Percentiles rank a stretch among this genome's conserved stretches.
Conservation (phyloP, 2,329 filamentous ascomycete species). For the Ophiostoma australiae region DNA sequence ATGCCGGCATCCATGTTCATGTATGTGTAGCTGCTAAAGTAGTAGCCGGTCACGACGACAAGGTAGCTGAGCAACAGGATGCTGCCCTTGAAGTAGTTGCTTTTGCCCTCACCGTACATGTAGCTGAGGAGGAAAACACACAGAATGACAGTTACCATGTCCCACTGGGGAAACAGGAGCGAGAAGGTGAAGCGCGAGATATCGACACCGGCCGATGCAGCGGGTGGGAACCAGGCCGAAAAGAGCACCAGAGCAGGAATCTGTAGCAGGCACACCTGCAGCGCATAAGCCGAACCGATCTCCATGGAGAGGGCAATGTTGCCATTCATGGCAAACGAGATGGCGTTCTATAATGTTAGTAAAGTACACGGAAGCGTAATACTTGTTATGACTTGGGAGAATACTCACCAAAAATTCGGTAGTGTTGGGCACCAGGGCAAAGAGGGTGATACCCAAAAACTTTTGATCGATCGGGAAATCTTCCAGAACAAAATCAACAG, state of each 20-base stretch:
- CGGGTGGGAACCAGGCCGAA: conserved; percentile 61
- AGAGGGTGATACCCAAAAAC: conserved; percentile 92
- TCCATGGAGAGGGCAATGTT: conserved; percentile 99
- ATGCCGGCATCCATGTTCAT: conserved; percentile 38
- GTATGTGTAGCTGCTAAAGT: conserved; percentile 61
- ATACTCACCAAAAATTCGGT: conserved; percentile 71
- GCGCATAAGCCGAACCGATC: conserved; percentile 92
- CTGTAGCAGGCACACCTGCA: conserved; percentile 93
- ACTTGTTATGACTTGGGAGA: neutral
- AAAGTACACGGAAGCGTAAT: neutral
- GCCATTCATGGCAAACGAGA: conserved; percentile 98
- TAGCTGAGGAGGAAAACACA: conserved; percentile 96
- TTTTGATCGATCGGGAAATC: conserved; percentile 93
- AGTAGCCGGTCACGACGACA: conserved; percentile 88
- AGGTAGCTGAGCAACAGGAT: conserved; percentile 90
- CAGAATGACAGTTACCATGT: conserved; percentile 94
- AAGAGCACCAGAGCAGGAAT: conserved; percentile 90
- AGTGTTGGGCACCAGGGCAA: conserved; percentile 94
- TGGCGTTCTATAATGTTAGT: conserved; percentile 65
- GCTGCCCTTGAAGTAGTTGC: conserved; percentile 99
- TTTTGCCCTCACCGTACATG: conserved; percentile 98
- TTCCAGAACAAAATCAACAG: conserved; percentile 90
- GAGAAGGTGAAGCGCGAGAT: conserved; percentile 64
- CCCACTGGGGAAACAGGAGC: conserved; percentile 96
- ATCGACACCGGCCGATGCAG: conserved; percentile 37